phyloP scores from a whole-genome alignment of 495 filamentous ascomycete species.

The Penicillium coprophilum region DNA sequence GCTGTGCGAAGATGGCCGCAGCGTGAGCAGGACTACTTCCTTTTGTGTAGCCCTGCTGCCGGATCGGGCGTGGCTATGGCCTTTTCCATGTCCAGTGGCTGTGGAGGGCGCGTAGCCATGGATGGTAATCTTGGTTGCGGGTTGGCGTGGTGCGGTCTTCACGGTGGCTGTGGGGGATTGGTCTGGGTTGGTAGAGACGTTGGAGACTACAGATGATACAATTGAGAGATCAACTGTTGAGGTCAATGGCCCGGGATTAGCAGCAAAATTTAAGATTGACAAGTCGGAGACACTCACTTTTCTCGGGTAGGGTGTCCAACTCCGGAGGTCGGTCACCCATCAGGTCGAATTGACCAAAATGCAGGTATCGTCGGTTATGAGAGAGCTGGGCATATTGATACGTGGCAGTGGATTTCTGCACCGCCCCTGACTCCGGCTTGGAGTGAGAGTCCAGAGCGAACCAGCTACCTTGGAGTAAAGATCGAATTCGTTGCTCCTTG shows the following conservation, averaged over 20 bases:
- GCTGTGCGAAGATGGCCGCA: conserved; percentile 79
- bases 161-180: conserved; percentile 55
- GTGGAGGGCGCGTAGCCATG: conserved; percentile 60
- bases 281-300: conserved; percentile 51
- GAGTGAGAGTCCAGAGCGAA: conserved; percentile 61
- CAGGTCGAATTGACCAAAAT: conserved; percentile 83
- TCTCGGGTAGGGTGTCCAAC: conserved; percentile 72
- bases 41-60: conserved; percentile 42
- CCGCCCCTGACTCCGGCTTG: conserved; percentile 40
- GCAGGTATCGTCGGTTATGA: conserved; percentile 86
- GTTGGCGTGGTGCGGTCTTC: conserved; percentile 48
- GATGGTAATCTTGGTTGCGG: conserved; percentile 87
- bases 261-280: conserved; percentile 6
- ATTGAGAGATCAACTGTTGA: conserved; percentile 73
- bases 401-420: conserved; percentile 38
- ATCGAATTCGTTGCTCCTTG: conserved; percentile 94
- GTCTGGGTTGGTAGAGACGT: conserved; percentile 64
- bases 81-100: conserved; percentile 30
- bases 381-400: conserved; percentile 88
- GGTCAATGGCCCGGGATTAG: conserved; percentile 9
- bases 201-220: conserved; percentile 91
- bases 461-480: conserved; percentile 86
- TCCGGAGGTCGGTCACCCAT: conserved; percentile 64
- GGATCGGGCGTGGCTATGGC: conserved; percentile 34
- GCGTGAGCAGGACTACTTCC: conserved; percentile 67